Base-by-base conservation (phyloP, 345 rosid genomes). In the Carallia brachiata region DNA sequence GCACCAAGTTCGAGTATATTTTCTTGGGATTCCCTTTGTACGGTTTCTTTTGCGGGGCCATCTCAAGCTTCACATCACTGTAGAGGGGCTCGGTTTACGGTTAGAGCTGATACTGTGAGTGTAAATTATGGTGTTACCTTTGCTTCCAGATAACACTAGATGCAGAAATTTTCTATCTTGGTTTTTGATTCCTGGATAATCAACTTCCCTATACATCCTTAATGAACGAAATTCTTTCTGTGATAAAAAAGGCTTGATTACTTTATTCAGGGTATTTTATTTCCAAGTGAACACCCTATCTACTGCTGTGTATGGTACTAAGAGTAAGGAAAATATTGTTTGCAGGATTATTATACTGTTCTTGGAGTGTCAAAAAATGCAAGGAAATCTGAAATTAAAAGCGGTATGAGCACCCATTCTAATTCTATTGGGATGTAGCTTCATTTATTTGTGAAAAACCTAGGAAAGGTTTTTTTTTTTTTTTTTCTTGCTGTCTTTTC, bases 351-450 rank as follows among this genome's bases (percentile, higher is more conserved):
- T 70, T 94, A 94, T 88, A 84, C 98, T 72, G 84, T 89, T 10
- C 97, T 94, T 68, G 97, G 97, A 63, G 96, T 94, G 52, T 94
- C 97, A 32, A 91, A 82, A 82, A 91, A 63, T 81, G 86, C 97
- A 67, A 89, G 83, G 80, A 94, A 94, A 90, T 69, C 98, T 75
- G 98, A 94, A 71, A 94, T 94, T 66, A 94, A 94, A 85, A 94
- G 91, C 7, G 89, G 98, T 94, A 85, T 16, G 87, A 61, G n/a
- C 15, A n/a, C 36, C 55, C 30, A 7, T 31, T 61, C n/a, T n/a
- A 52, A 8, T 34, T 40, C 48, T 10, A 40, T 9, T 40, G 48
- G 48, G 13, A 9, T 12, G 4, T 40, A 9, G 48, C 15, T 12
- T 40, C 50, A 10, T 12, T 44, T 40, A 12, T 40, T 44, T 13